phyloP scores from a whole-genome alignment of 2,329 filamentous ascomycete species.

The Penicillium sp. region DNA sequence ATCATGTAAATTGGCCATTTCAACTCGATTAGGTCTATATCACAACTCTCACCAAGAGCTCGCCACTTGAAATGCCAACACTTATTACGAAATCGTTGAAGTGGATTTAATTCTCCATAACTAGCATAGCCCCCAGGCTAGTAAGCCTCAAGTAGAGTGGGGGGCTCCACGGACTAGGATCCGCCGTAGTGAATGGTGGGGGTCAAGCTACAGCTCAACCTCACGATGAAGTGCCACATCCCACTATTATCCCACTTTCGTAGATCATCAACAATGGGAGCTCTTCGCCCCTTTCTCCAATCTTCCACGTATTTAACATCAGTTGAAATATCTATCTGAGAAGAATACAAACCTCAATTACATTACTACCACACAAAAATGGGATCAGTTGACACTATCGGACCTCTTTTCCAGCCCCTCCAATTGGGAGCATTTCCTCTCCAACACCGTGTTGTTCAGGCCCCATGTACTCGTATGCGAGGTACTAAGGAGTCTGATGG shows the following conservation, averaged over 20 bases:
- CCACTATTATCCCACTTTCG: constrained; percentile 15
- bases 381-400: constrained; percentile 24
- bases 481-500: constrained; percentile 28
- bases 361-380: constrained; percentile 9
- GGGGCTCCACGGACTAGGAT: neutral
- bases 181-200: constrained; percentile 5
- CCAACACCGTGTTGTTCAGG: constrained; percentile 28
- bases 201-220: neutral
- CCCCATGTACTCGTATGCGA: constrained; percentile 30
- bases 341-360: neutral
- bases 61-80: neutral
- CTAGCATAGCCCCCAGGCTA: neutral
- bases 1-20: no score
- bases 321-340: neutral
- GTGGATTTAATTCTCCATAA: neutral
- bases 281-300: neutral
- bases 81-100: neutral
- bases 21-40: neutral
- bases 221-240: neutral
- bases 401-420: constrained; percentile 39
- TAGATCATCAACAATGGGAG: neutral
- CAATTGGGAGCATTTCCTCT: constrained; percentile 24
- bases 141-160: neutral
- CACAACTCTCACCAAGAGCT: neutral
- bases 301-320: neutral